Evolutionary conservation across 805 yeast genomes (phyloP), one percentile per base, ranked within the genome.

Genomic region (Candida adriatica): DNA sequence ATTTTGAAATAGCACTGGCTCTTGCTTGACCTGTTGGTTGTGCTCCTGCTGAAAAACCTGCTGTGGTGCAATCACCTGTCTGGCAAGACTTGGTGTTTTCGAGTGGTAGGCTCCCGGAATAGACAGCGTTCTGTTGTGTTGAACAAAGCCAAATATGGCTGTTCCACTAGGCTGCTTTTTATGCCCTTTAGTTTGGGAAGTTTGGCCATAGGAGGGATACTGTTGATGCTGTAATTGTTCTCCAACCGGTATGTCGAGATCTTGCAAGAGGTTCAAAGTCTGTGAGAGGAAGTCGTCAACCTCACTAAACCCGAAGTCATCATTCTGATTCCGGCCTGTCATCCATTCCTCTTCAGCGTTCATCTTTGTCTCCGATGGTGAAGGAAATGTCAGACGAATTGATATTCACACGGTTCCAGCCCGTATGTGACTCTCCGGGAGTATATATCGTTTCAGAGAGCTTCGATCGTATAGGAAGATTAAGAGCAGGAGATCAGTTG

Each of bases 141-240:
- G 75, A 7, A 66, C 59, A 43, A 70, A 81, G 0, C 94, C 94
- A 55, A 82, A 82, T 17, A 82, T 81, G 3, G 83, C 90, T 4
- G 90, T 79, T 10, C 94, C 94, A 59, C 87, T 79, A 13, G 72
- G 64, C 36, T 75, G 73, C 42, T 84, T 69, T 32, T 68, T 56
- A 49, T 81, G 90, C 16, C 55, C 51, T 35, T 28, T 43, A 18
- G 33, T 17, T 14, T 32, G 31, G 6, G 36, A 33, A 2, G 14
- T 24, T n/a, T n/a, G n/a, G n/a, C n/a, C n/a, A 19, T 30, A 20
- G 20, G 26, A 26, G 14, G 29, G 31, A 14, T 30, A 28, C 14
- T 28, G 46, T 31, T 33, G 43, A 22, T 30, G 32, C 16, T 26
- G 30, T 27, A 35, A 27, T 11, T 13, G 27, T 19, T 46, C 42